These are phyloP conservation scores for Aspergillus tanneri DNA, from an alignment of 2,329 filamentous ascomycete species.

Conservation along the genomic window DNA sequence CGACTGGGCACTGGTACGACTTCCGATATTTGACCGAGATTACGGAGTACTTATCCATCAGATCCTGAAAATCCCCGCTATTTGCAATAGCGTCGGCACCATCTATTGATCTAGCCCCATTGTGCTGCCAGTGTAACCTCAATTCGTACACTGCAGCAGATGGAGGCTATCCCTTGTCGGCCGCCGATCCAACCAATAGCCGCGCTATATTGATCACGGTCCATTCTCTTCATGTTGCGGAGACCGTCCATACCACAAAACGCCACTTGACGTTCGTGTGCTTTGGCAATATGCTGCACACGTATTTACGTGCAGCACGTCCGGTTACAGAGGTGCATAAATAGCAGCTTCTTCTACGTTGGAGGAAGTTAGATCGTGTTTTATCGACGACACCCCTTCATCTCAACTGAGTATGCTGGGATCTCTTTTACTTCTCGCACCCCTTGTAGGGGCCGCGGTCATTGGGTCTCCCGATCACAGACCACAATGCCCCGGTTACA, in stretches of 20 bases:
- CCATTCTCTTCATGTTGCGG: constrained; percentile 8
- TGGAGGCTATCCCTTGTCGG: constrained; percentile 4
- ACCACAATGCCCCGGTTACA: constrained; percentile 40
- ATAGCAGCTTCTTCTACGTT: not conserved
- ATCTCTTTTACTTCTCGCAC: constrained; percentile 25
- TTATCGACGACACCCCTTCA: not conserved
- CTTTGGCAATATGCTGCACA: not conserved
- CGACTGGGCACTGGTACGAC: constrained; percentile 11
- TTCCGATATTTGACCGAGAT: constrained; percentile 23
- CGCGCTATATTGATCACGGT: constrained; percentile 3
- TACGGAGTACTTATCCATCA: not conserved
- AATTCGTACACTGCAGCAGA: not conserved
- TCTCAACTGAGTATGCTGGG: constrained; percentile 25
- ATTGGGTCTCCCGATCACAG: constrained; percentile 17
- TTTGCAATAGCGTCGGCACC: not conserved
- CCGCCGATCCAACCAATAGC: constrained; percentile 11
- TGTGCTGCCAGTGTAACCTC: not conserved
- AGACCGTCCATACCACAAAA: constrained; percentile 8
- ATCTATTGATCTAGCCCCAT: constrained; percentile 1
- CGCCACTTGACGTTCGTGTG: constrained; percentile 2
- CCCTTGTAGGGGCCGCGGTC: constrained; percentile 31
- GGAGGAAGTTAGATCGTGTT: not conserved
- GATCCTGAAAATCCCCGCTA: constrained; percentile 6
- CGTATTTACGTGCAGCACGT: not conserved
- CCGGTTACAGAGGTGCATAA: constrained; percentile 1